These are phyloP conservation scores for Pholiota molesta DNA, from an alignment of 768 basidiomycete species.

Conservation along the genomic window DNA sequence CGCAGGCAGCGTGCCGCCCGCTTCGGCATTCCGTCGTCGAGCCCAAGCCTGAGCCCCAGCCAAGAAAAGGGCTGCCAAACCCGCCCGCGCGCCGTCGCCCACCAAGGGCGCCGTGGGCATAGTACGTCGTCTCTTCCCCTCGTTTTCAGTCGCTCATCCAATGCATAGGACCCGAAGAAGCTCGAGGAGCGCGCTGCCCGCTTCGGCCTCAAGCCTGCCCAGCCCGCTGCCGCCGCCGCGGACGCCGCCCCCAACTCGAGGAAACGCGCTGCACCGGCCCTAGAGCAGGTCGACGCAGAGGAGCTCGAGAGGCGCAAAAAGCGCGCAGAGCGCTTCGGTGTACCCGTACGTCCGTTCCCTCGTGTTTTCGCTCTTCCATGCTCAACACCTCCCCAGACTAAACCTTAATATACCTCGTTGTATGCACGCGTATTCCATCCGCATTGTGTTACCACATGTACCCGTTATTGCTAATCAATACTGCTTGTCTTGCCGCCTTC, in stretches of 20 bases:
- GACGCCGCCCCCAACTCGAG: conserved; percentile 31
- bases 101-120: conserved; percentile 16
- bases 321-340: conserved; percentile 67
- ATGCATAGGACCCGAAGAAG: conserved; percentile 48
- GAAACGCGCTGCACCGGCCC: conserved; percentile 28
- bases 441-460: conserved; percentile 17
- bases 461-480: conserved; percentile 14
- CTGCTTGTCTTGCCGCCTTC: not conserved
- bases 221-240: conserved; percentile 11
- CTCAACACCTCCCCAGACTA: conserved; percentile 15
- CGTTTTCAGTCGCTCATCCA: not conserved
- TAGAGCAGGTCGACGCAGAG: conserved; percentile 54
- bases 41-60: conserved; percentile 25
- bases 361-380: not conserved
- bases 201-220: conserved; percentile 42
- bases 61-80: conserved; percentile 24
- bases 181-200: conserved; percentile 56
- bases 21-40: conserved; percentile 69
- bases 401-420: conserved; percentile 16
- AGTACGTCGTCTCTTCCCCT: conserved; percentile 26
- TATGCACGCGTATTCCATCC: conserved; percentile 7
- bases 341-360: conserved; percentile 21
- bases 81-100: conserved; percentile 8
- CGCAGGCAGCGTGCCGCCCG: conserved; percentile 65
- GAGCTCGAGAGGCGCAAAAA: conserved; percentile 61